Conservation (phyloP, 2,329 filamentous ascomycete species). For the Fusarium pseudoanthophilum region DNA sequence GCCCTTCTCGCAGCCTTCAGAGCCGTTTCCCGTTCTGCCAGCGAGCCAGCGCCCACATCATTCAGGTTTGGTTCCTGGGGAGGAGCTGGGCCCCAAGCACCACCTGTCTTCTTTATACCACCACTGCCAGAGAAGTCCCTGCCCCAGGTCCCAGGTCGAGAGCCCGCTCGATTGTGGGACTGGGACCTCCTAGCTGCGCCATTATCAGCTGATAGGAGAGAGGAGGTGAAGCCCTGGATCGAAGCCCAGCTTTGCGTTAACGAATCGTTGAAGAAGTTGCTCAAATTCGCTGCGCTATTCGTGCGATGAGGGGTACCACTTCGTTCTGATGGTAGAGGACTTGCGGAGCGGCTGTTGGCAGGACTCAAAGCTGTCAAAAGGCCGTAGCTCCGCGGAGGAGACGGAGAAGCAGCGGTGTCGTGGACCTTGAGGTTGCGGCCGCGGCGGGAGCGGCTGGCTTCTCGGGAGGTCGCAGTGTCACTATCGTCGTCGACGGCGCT, state of each 20-base stretch:
- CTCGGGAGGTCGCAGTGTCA: slow-evolving; percentile 33
- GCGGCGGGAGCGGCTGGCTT: slow-evolving; percentile 32
- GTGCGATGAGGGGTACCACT: slow-evolving; percentile 45
- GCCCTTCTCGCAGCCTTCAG: slow-evolving; percentile 67
- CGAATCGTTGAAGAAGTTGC: slow-evolving; percentile 60
- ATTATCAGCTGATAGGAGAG: slow-evolving; percentile 49
- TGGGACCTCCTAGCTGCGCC: slow-evolving; percentile 37
- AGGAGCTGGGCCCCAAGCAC: slow-evolving; percentile 63
- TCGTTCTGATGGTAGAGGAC: slow-evolving; percentile 60
- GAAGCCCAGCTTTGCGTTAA: slow-evolving; percentile 66
- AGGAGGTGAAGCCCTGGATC: slow-evolving; percentile 64
- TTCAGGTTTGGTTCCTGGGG: slow-evolving; percentile 50
- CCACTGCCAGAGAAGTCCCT: slow-evolving; percentile 29
- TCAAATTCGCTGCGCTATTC: slow-evolving; percentile 52
- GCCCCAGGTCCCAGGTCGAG: slow-evolving; percentile 36
- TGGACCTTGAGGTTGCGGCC: slow-evolving; percentile 36
- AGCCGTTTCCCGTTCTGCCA: slow-evolving; percentile 63
- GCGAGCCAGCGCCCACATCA: slow-evolving; percentile 65
- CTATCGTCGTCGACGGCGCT: slow-evolving; percentile 46
- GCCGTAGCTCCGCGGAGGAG: slow-evolving; percentile 50
- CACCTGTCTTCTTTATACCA: slow-evolving; percentile 26
- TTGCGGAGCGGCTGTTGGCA: slow-evolving; percentile 56
- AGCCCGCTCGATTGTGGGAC: slow-evolving; percentile 36
- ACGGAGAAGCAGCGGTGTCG: slow-evolving; percentile 34
- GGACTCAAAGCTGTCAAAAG: slow-evolving; percentile 50